These are phyloP conservation scores for Ammopiptanthus mongolicus DNA, from an alignment of 306 rosid species.

Conservation along the genomic window DNA sequence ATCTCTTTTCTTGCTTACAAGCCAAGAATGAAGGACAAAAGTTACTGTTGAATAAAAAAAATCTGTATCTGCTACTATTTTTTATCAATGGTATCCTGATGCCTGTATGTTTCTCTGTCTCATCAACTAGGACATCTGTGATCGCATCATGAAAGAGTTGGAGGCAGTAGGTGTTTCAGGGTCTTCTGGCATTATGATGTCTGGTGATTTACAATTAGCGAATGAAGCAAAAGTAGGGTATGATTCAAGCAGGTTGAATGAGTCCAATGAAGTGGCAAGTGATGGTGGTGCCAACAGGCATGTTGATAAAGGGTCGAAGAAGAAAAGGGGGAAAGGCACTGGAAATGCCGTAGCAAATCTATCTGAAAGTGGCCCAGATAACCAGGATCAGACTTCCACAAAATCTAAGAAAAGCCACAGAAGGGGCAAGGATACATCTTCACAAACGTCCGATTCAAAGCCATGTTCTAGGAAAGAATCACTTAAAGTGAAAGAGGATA, in stretches of 20 bases:
- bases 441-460: slow-evolving; percentile 58
- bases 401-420: slow-evolving; percentile 89
- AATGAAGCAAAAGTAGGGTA: slow-evolving; percentile 45
- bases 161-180: slow-evolving; percentile 56
- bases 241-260: slow-evolving; percentile 49
- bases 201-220: slow-evolving; percentile 37
- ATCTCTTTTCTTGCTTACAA: neutral
- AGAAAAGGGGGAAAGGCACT: slow-evolving; percentile 67
- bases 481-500: slow-evolving; percentile 61
- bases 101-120: slow-evolving; percentile 15
- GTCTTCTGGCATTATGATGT: slow-evolving; percentile 35
- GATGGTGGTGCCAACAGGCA: slow-evolving; percentile 57
- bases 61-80: neutral
- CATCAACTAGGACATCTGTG: slow-evolving; percentile 64
- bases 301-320: slow-evolving; percentile 73
- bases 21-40: neutral
- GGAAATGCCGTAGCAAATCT: slow-evolving; percentile 38
- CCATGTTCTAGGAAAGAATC: slow-evolving; percentile 63
- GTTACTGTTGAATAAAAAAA: slow-evolving; percentile 14
- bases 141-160: slow-evolving; percentile 69
- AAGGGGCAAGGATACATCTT: slow-evolving; percentile 67
- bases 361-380: slow-evolving; percentile 61
- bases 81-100: slow-evolving; percentile 19
- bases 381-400: slow-evolving; percentile 51
- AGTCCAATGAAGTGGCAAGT: slow-evolving; percentile 44